Evolutionary conservation across 768 basidiomycete species (phyloP), one percentile per base, ranked within the genome.

Genomic region (Lentinula aciculospora): DNA sequence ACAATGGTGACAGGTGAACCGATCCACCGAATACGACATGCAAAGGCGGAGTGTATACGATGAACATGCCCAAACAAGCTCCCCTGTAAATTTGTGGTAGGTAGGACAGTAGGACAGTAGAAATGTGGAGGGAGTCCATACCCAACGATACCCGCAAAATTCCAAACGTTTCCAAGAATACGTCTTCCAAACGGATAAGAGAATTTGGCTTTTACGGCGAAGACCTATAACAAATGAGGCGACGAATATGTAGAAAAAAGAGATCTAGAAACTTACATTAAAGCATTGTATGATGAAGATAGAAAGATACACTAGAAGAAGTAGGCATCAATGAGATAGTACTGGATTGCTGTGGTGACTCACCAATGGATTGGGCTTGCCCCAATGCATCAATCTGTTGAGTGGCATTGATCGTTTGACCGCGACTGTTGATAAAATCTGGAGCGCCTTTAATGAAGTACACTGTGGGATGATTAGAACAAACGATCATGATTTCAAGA

Each of bases 221-320:
- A 86, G 29, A 86, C 79, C 82, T 83, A 58, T 9, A 8, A 15
- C 31, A 17, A 17, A 23, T 27, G 40, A 44, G 47, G 19, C 10
- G 28, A 32, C 17, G 17, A 42, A 23, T 25, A 39, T 42, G 44
- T 34, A 32, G 1, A 39, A 23, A 21, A 50, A 31, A 39, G 27
- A n/a, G n/a, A n/a, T n/a, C n/a, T n/a, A n/a, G n/a, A n/a, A n/a
- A 47, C 74, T 23, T 62, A 84, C 84, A 63, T 86, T 86, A 74
- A 85, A 86, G 66, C 84, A 86, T 65, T 86, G 85, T 15, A 74
- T 77, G 61, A 86, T 83, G 72, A 86, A 86, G 32, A 88, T 74
- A 3, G 82, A 81, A n/a, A 86, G 72, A 64, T 85, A 86, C 37
- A 82, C 79, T 77, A 57, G 12, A 12, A 29, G 10, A 50, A n/a